Evolutionary conservation across 2,329 filamentous ascomycete genomes (phyloP).

Genomic region (Rachicladosporium sp.): DNA sequence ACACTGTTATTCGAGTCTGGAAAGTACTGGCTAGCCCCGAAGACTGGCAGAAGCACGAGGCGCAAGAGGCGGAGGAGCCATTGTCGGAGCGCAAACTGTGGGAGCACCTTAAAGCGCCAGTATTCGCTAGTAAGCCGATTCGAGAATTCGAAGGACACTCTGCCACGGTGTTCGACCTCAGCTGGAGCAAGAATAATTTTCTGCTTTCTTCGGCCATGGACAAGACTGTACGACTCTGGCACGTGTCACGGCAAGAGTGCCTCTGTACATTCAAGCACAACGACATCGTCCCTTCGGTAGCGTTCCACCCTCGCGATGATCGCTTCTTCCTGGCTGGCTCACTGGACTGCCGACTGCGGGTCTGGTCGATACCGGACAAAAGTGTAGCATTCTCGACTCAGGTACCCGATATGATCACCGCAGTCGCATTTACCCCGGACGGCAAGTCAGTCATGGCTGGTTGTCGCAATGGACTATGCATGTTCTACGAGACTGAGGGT

Average conservation of each 20-base stretch:
- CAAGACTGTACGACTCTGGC: slow-evolving; percentile 91
- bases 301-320: slow-evolving; percentile 89
- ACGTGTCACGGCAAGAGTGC: slow-evolving; percentile 72
- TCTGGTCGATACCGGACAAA: slow-evolving; percentile 97
- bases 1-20: slow-evolving; percentile 77
- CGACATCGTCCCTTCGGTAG: slow-evolving; percentile 88
- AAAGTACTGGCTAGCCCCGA: slow-evolving; percentile 72
- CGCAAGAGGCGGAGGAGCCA: not conserved
- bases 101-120: slow-evolving; percentile 65
- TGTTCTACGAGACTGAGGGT: slow-evolving; percentile 87
- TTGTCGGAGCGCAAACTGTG: slow-evolving; percentile 33
- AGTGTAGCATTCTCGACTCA: slow-evolving; percentile 71
- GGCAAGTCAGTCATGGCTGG: slow-evolving; percentile 84
- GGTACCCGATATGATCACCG: slow-evolving; percentile 78
- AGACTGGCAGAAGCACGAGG: slow-evolving; percentile 53
- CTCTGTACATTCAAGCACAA: slow-evolving; percentile 89
- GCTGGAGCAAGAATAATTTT: slow-evolving; percentile 99
- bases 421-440: slow-evolving; percentile 86
- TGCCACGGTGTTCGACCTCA: slow-evolving; percentile 76
- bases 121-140: slow-evolving; percentile 69
- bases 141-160: slow-evolving; percentile 75
- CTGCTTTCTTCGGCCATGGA: slow-evolving; percentile 94
- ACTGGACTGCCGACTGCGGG: slow-evolving; percentile 70
- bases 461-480: slow-evolving; percentile 69
- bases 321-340: slow-evolving; percentile 94